Percentiles rank a stretch among this genome's conserved stretches.
phyloP scores from a whole-genome alignment of 345 rosid species.

The Populus simonii region DNA sequence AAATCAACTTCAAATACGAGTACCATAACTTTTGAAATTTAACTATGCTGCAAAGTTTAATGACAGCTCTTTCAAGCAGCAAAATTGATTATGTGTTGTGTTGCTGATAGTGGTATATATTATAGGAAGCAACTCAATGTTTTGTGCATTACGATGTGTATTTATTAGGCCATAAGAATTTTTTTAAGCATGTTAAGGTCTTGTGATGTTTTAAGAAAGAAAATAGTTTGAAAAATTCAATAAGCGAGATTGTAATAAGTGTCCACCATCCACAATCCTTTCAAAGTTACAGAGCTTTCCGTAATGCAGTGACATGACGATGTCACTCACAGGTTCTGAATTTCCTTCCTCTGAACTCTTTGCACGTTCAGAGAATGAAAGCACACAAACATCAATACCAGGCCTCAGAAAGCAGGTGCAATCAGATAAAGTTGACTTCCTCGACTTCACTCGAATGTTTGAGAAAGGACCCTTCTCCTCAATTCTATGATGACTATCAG shows the following conservation, averaged over 20 bases:
- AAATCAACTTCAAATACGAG: slow-evolving; percentile 1
- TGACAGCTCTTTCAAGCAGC: not conserved
- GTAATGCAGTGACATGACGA: not conserved
- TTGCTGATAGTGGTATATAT: not conserved
- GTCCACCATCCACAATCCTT: not conserved
- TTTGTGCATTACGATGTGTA: not conserved
- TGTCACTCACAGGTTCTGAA: slow-evolving; percentile 39
- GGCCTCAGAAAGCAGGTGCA: slow-evolving; percentile 77
- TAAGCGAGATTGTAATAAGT: not conserved
- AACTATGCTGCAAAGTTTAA: not conserved
- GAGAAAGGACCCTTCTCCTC: slow-evolving; percentile 47
- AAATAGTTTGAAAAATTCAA: not conserved
- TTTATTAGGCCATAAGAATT: not conserved
- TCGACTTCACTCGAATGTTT: slow-evolving; percentile 64
- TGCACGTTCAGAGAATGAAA: slow-evolving; percentile 23
- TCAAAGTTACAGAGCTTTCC: not conserved
- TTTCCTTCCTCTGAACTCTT: slow-evolving; percentile 31
- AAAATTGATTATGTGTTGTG: not conserved
- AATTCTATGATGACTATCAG: slow-evolving; percentile 26
- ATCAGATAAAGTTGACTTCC: slow-evolving; percentile 55
- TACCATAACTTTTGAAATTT: not conserved
- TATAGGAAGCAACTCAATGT: not conserved
- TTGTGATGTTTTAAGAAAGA: not conserved
- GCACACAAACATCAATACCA: slow-evolving; percentile 70
- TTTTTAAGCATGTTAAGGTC: not conserved